A percentile compares a stretch with the other conserved stretches of the same genome.
Conservation (phyloP, 192 early-diverging fungal species). For the Rhizoclosmatium globosum region DNA sequence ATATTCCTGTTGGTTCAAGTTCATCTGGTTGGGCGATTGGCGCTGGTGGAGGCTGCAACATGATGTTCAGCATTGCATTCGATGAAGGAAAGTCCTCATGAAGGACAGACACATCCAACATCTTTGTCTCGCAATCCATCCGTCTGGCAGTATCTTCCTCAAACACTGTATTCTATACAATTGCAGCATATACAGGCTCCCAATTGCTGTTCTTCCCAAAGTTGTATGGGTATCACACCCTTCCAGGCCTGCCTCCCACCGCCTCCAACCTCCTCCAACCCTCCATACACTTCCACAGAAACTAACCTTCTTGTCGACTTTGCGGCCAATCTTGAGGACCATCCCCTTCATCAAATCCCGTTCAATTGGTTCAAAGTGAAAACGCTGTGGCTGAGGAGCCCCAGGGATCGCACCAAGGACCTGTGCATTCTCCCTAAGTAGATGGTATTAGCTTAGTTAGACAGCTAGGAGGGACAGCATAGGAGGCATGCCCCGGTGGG, state of each 20-base stretch:
- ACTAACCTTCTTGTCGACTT: conserved; percentile 47
- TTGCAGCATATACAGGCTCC: neutral
- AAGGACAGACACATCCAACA: too few species aligned
- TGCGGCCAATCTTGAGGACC: conserved; percentile 52
- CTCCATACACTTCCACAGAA: neutral
- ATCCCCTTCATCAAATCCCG: conserved; percentile 41
- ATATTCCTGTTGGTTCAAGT: too few species aligned
- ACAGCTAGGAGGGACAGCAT: neutral
- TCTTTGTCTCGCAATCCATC: too few species aligned
- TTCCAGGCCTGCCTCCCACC: neutral
- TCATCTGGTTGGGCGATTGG: neutral
- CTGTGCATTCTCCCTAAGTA: conserved; percentile 15
- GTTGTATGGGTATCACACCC: neutral
- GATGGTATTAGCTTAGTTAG: neutral
- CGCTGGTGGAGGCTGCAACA: neutral
- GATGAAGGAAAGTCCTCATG: too few species aligned
- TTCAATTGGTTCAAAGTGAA: conserved; percentile 52
- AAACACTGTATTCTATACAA: neutral
- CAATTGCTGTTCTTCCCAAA: neutral
- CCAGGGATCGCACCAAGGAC: conserved; percentile 20
- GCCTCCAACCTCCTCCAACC: neutral
- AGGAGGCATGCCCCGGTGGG: neutral
- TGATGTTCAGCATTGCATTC: too few species aligned
- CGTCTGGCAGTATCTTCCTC: neutral
- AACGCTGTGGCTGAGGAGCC: neutral